Evolutionary conservation across 2,329 filamentous ascomycete genomes (phyloP).

Genomic region (Talaromyces albobiverticillius): DNA sequence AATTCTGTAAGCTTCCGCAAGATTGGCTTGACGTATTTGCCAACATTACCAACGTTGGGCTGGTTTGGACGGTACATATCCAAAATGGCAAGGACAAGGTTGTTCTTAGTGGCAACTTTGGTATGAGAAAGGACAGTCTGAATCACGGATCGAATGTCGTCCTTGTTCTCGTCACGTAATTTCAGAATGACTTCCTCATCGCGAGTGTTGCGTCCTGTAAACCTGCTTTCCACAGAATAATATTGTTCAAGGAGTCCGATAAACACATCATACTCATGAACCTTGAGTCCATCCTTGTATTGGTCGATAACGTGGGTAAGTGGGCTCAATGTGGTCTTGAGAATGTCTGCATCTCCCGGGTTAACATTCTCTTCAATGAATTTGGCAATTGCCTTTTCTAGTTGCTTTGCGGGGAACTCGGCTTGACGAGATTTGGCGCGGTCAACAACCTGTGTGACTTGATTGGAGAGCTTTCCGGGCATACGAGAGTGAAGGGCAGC

Average conservation of each 20-base stretch:
- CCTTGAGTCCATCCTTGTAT: conserved; percentile 86
- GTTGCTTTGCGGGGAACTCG: conserved; percentile 89
- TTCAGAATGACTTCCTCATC: conserved; percentile 93
- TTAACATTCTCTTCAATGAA: conserved; percentile 86
- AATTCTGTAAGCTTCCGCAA: conserved; percentile 87
- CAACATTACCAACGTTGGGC: conserved; percentile 82
- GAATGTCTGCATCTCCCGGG: conserved; percentile 66
- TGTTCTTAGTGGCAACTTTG: conserved; percentile 89
- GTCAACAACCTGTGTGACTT: conserved; percentile 81
- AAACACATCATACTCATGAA: conserved; percentile 82
- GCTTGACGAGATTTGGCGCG: conserved; percentile 71
- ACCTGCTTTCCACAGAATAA: conserved; percentile 78
- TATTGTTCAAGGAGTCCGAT: conserved; percentile 76
- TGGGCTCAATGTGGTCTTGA: conserved; percentile 71
- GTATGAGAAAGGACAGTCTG: conserved; percentile 92
- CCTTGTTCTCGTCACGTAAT: conserved; percentile 94
- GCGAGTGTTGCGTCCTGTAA: conserved; percentile 77
- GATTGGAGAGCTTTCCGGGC: conserved; percentile 85
- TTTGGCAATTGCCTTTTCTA: conserved; percentile 78
- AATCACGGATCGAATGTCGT: conserved; percentile 80
- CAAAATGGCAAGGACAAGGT: conserved; percentile 83
- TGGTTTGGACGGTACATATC: conserved; percentile 95
- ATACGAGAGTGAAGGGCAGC: conserved; percentile 96
- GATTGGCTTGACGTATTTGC: conserved; percentile 78
- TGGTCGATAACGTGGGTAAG: conserved; percentile 73